phyloP scores from a whole-genome alignment of 495 filamentous ascomycete genomes.

The Acidiella bohemica region DNA sequence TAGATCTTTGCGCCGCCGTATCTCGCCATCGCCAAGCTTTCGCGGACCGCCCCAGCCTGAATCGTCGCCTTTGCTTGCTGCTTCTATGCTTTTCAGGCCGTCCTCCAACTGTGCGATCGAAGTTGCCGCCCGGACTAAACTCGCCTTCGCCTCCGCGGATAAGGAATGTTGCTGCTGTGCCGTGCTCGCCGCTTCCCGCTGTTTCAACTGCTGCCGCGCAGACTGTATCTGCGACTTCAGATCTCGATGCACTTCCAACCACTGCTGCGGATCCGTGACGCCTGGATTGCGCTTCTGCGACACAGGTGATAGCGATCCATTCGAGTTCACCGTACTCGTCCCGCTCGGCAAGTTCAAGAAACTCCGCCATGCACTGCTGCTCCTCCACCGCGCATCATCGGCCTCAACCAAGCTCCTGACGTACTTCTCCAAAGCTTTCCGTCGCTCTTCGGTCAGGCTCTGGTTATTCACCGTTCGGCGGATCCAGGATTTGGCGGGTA shows the following conservation, averaged over 20 bases:
- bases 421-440: constrained; percentile 64
- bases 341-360: constrained; percentile 61
- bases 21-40: constrained; percentile 71
- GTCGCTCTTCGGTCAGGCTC: constrained; percentile 65
- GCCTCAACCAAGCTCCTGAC: constrained; percentile 64
- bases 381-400: constrained; percentile 73
- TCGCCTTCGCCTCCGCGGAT: constrained; percentile 65
- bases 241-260: constrained; percentile 76
- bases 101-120: constrained; percentile 55
- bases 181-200: constrained; percentile 59
- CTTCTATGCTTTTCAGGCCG: constrained; percentile 44
- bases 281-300: constrained; percentile 10
- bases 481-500: constrained; percentile 80
- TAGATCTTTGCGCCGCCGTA: constrained; percentile 66
- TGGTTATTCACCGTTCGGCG: constrained; percentile 61
- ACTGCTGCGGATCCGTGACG: constrained; percentile 56
- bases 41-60: constrained; percentile 26
- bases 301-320: constrained; percentile 11
- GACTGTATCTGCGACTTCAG: constrained; percentile 74
- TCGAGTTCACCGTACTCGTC: constrained; percentile 21
- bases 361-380: constrained; percentile 64
- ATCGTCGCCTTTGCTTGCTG: constrained; percentile 26
- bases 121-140: constrained; percentile 58
- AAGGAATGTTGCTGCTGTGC: constrained; percentile 62
- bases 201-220: constrained; percentile 58